Conservation (phyloP, 1,284 basidiomycete species). For the Apiotrichum veenhuisii region DNA sequence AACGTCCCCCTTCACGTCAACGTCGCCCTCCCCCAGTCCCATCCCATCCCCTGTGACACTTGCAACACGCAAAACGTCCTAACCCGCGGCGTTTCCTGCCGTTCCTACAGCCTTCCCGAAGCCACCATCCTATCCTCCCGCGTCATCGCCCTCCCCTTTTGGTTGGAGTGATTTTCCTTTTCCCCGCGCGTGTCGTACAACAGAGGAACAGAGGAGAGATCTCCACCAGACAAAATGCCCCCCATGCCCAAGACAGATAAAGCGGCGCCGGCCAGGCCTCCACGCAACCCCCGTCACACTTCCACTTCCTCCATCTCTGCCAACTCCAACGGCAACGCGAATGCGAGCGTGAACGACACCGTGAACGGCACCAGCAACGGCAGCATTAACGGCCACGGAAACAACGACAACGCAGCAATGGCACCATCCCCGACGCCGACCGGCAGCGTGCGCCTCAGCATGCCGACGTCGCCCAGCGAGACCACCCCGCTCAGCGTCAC, state of each 20-base stretch:
- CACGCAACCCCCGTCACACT: not conserved
- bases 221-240: not conserved
- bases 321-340: not conserved
- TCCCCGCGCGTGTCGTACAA: too few species aligned
- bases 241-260: conserved; percentile 2
- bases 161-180: too few species aligned
- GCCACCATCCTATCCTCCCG: not conserved
- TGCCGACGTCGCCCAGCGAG: conserved; percentile 11
- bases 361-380: not conserved
- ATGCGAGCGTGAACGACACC: not conserved
- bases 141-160: not conserved
- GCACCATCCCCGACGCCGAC: not conserved
- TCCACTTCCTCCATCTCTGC: not conserved
- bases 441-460: not conserved
- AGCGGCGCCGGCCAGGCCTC: not conserved
- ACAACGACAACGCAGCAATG: not conserved
- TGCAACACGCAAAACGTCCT: too few species aligned
- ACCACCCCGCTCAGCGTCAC: conserved; percentile 1
- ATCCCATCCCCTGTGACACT: too few species aligned
- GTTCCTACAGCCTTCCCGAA: not conserved
- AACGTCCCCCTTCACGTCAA: too few species aligned
- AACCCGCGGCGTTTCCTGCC: too few species aligned
- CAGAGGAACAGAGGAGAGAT: too few species aligned
- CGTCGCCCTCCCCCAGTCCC: too few species aligned
- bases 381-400: not conserved